Evolutionary conservation across 164 flowering plant species (phyloP).

Genomic region (Euptelea pleiosperma): DNA sequence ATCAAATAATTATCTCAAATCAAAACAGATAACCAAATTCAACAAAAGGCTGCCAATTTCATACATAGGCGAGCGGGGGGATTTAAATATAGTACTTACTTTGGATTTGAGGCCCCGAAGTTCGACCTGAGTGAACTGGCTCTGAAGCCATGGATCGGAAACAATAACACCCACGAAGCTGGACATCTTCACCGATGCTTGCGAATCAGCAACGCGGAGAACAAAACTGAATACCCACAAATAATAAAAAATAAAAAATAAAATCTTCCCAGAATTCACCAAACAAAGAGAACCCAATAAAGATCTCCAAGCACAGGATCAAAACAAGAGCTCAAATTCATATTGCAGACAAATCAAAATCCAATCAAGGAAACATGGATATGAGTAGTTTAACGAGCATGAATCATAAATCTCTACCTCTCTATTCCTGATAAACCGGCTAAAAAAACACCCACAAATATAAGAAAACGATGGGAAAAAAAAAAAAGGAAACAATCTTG

Average conservation of each 20-base stretch:
- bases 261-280: constrained; percentile 2
- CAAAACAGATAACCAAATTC: not conserved
- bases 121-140: constrained; percentile 82
- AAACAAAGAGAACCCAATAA: constrained; percentile 6
- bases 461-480: not conserved
- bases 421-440: not conserved
- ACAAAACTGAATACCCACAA: no score
- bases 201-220: no score
- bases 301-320: not conserved
- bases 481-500: not conserved
- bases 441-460: not conserved
- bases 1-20: not conserved
- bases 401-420: constrained; percentile 2
- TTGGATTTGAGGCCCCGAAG: constrained; percentile 61
- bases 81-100: constrained; percentile 24
- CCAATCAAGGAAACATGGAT: constrained; percentile 7
- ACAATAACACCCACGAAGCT: constrained; percentile 60
- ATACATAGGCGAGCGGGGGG: not conserved
- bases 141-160: constrained; percentile 78
- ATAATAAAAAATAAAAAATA: no score
- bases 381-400: constrained; percentile 1
- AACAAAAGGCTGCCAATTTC: not conserved
- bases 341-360: constrained; percentile 1
- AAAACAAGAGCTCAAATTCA: constrained; percentile 15
- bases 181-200: constrained; percentile 55